A percentile compares a stretch with the other conserved stretches of the same genome.
These are phyloP conservation scores for Candida orba DNA, from an alignment of 805 yeast genomes.

Conservation along the genomic window DNA sequence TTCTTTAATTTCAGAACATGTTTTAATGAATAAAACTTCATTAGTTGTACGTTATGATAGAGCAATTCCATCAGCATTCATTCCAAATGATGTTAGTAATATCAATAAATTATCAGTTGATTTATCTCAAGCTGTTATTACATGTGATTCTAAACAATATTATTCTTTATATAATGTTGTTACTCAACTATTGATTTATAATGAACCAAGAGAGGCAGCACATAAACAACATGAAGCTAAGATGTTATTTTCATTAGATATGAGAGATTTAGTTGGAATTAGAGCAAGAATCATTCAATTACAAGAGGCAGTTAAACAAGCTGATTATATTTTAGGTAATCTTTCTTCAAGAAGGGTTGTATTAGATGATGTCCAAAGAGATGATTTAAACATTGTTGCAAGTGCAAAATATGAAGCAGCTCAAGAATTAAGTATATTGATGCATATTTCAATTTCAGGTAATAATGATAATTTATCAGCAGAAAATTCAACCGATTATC, in stretches of 20 bases:
- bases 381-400: slow-evolving; percentile 36
- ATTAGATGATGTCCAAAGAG: slow-evolving; percentile 41
- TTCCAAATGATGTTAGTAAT: slow-evolving; percentile 24
- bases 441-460: slow-evolving; percentile 35
- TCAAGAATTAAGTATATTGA: slow-evolving; percentile 37
- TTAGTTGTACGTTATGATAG: slow-evolving; percentile 53
- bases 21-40: slow-evolving; percentile 59
- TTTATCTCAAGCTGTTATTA: slow-evolving; percentile 59
- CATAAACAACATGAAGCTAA: slow-evolving; percentile 56
- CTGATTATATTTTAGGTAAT: slow-evolving; percentile 38
- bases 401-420: slow-evolving; percentile 29
- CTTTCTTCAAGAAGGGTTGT: slow-evolving; percentile 41
- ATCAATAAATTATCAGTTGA: slow-evolving; percentile 50
- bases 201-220: slow-evolving; percentile 60
- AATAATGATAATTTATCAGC: slow-evolving; percentile 19
- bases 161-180: slow-evolving; percentile 55
- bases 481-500: slow-evolving; percentile 27
- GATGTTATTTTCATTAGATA: slow-evolving; percentile 61
- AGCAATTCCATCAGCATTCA: slow-evolving; percentile 37
- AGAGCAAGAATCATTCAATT: slow-evolving; percentile 39
- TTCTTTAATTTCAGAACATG: slow-evolving; percentile 36
- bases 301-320: slow-evolving; percentile 39
- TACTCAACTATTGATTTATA: slow-evolving; percentile 58
- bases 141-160: slow-evolving; percentile 71
- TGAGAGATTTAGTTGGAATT: slow-evolving; percentile 49